Evolutionary conservation across 2,329 filamentous ascomycete genomes (phyloP), one percentile per base, ranked within the genome.

Genomic region (Cercospora sp.): DNA sequence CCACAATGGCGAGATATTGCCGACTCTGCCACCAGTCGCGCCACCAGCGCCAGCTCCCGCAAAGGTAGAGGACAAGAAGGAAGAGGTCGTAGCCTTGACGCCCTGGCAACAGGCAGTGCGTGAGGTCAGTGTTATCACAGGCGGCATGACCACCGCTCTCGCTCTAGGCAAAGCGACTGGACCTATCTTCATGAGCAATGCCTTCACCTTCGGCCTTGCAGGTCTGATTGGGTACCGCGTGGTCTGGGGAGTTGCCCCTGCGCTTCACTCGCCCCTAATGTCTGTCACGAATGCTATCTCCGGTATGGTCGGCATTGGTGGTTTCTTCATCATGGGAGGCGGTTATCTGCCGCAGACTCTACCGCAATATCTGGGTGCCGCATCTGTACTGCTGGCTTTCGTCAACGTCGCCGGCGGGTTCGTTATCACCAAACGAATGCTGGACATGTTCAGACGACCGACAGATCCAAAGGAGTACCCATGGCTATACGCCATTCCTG

Each of bases 271-370:
- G 1, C 93, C 93, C 1, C 82, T 97, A 5, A 97, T 97, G 93
- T 94, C 91, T 73, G 93, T 96, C 40, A 97, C 93, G 7, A 97
- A 97, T 78, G 93, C 93, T 30, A 97, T 97, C 74, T 95, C 92
- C 34, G 92, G 90, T 80, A 82, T 97, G 90, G 93, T 97, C 32
- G 93, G 93, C 67, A 86, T 97, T 69, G 93, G 93, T 66, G 93
- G 93, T 12, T 85, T 97, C 71, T 97, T 96, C 81, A 89, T 97
- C 65, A 90, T 97, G 70, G 93, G 93, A 12, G 93, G 93, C 32
- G 92, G 92, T 26, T 90, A 89, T 75, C 71, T 92, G 0, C 92
- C 92, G 0, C 88, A 89, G 74, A 96, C 92, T 0, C 84, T 96
- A 5, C 93, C 93, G 0, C 92, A 97, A 77, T 80, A 82, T 2